Base-by-base conservation (phyloP, 1,139 yeast genomes). In the Kurtzmaniella quercitrusa region DNA sequence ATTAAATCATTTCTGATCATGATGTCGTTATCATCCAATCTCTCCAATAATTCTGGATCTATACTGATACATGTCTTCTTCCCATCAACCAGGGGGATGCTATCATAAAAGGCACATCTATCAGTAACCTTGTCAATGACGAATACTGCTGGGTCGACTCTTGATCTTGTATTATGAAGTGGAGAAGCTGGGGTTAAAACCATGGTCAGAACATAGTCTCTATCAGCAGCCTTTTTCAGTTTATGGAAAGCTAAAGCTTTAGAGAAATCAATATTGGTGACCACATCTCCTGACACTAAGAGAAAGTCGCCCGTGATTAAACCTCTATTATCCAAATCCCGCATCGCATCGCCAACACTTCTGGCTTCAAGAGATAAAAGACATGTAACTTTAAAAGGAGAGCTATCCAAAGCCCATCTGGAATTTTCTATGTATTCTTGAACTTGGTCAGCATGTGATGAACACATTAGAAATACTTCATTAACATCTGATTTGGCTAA, bases 281-380 rank as follows among this genome's bases (percentile, higher is more conserved):
- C 91, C 25, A 93, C 95, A 61, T 93, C 98, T 46, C 98, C 98
- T 14, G 95, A 82, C 37, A 94, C 87, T 38, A 93, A 73, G 48
- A 94, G 68, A 56, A 93, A 93, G 64, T 93, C 99, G 12, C 94
- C 89, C 3, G 87, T 79, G 45, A 93, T 88, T 47, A 91, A 68
- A 1, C 97, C 96, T 58, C 95, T 76, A 49, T 88, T 84, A 62
- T 93, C 98, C 49, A 93, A 70, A 60, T 91, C 98, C 62, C 98
- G 78, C 95, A 93, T 85, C 25, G 95, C 95, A 68, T 93, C 98
- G 51, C 98, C 98, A 5, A 91, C 95, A 16, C 96, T 87, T 60
- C 91, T 73, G 14, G 94, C 83, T 60, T 91, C 97, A 38, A 90
- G 79, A n/a, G 95, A 80, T 73, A 87, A 78, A 43, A 93, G 77